A percentile compares a stretch with the other conserved stretches of the same genome.
Evolutionary conservation across 106 monocot genomes (phyloP).

Genomic region (Xerophyta viscosa): DNA sequence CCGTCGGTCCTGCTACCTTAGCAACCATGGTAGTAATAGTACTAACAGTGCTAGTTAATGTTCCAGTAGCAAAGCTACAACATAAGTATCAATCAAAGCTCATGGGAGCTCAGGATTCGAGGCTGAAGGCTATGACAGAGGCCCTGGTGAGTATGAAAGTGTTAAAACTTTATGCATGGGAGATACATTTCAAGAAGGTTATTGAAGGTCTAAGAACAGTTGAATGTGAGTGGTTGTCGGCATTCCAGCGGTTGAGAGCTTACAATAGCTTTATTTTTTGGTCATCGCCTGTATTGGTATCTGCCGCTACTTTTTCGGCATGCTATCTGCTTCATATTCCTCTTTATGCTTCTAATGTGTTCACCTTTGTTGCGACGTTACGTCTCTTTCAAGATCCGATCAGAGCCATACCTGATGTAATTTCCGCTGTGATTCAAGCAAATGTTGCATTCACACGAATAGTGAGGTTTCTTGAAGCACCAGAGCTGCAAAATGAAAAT

Average conservation of each 20-base stretch:
- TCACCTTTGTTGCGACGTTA: conserved; percentile 89
- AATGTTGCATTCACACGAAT: conserved; percentile 74
- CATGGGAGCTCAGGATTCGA: conserved; percentile 77
- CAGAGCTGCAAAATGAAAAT: conserved; percentile 41
- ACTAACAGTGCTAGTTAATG: conserved; percentile 57
- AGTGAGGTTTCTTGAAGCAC: conserved; percentile 66
- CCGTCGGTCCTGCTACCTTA: conserved; percentile 67
- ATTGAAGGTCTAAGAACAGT: conserved; percentile 43
- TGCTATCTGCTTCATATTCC: conserved; percentile 53
- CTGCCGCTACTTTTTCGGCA: conserved; percentile 67
- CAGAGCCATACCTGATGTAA: conserved; percentile 68
- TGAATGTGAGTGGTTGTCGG: conserved; percentile 73
- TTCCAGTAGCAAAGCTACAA: conserved; percentile 65
- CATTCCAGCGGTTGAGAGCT: conserved; percentile 57
- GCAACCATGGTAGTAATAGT: conserved; percentile 54
- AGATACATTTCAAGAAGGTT: conserved; percentile 54
- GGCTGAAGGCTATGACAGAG: conserved; percentile 88
- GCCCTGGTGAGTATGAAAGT: conserved; percentile 88
- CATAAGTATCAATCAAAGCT: conserved; percentile 76
- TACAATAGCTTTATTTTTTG: conserved; percentile 81
- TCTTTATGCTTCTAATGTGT: conserved; percentile 66
- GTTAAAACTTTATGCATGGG: conserved; percentile 98
- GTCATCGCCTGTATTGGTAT: conserved; percentile 79
- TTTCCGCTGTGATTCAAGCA: conserved; percentile 69
- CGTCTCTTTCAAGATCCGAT: conserved; percentile 82